A percentile compares a stretch with the other conserved stretches of the same genome.
Evolutionary conservation across 306 rosid genomes (phyloP).

Genomic region (Lablab purpureus): DNA sequence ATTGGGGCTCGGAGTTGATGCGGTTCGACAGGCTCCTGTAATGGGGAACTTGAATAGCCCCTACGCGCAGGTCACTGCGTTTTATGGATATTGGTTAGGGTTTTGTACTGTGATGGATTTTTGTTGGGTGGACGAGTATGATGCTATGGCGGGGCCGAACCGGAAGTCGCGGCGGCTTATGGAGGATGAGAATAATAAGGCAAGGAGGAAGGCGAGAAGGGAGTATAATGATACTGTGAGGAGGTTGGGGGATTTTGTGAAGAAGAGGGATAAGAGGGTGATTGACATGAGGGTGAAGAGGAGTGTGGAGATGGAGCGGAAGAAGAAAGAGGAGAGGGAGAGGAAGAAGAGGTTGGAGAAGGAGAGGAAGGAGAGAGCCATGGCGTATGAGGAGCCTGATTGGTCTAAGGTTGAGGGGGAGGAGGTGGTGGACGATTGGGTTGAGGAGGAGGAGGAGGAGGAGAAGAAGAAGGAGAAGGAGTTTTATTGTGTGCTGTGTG

Average conservation of each 20-base stretch:
- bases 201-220: slow-evolving; percentile 83
- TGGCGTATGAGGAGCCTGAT: slow-evolving; percentile 82
- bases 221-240: slow-evolving; percentile 94
- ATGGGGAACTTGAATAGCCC: slow-evolving; percentile 88
- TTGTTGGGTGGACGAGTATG: slow-evolving; percentile 86
- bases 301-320: slow-evolving; percentile 75
- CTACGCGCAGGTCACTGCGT: slow-evolving; percentile 80
- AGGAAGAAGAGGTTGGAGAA: slow-evolving; percentile 73
- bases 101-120: slow-evolving; percentile 91
- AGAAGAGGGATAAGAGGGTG: slow-evolving; percentile 97
- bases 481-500: slow-evolving; percentile 88
- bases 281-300: slow-evolving; percentile 86
- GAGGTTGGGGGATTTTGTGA: slow-evolving; percentile 88
- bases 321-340: slow-evolving; percentile 74
- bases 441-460: slow-evolving; percentile 55
- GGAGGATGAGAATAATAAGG: slow-evolving; percentile 97
- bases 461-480: slow-evolving; percentile 61
- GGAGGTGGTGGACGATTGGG: slow-evolving; percentile 37
- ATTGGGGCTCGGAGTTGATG: slow-evolving; percentile 66
- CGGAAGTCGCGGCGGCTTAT: slow-evolving; percentile 82
- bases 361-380: slow-evolving; percentile 69
- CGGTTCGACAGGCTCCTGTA: slow-evolving; percentile 70
- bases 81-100: slow-evolving; percentile 80
- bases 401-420: slow-evolving; percentile 73
- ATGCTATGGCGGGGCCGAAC: slow-evolving; percentile 75